Evolutionary conservation across 352 stramenopile species (phyloP).

Genomic region (Globisporangium cylindrosporum): DNA sequence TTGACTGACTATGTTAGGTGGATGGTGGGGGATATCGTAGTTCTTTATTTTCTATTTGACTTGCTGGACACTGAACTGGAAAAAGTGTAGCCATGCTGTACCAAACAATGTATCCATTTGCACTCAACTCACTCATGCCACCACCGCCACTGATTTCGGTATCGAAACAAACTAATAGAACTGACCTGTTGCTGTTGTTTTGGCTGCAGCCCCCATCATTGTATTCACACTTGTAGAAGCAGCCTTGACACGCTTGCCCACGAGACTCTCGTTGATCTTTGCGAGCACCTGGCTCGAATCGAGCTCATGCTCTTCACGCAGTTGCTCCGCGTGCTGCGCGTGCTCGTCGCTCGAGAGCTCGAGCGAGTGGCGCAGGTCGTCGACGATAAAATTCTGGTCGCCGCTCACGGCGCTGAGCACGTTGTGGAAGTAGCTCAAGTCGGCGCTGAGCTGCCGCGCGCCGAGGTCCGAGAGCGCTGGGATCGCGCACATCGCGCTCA

Average conservation of each 20-base stretch:
- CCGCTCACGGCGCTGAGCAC: slow-evolving; percentile 69
- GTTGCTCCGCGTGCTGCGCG: slow-evolving; percentile 27
- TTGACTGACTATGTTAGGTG: neutral
- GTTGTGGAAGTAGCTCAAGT: slow-evolving; percentile 81
- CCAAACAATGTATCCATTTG: slow-evolving; percentile 2
- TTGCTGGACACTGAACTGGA: neutral
- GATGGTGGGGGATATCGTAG: neutral
- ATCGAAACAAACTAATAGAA: neutral
- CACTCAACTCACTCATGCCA: neutral
- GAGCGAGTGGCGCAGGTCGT: slow-evolving; percentile 45
- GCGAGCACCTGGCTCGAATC: slow-evolving; percentile 31
- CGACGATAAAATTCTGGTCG: slow-evolving; percentile 51
- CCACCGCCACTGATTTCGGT: neutral
- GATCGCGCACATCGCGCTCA: slow-evolving; percentile 56
- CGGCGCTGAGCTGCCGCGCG: slow-evolving; percentile 54
- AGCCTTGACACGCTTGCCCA: slow-evolving; percentile 23
- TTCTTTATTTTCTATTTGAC: neutral
- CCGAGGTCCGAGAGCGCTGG: slow-evolving; percentile 56
- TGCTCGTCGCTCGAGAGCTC: slow-evolving; percentile 33
- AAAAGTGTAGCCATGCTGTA: neutral
- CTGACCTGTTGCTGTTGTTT: neutral
- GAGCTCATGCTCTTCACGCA: slow-evolving; percentile 24
- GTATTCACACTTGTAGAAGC: neutral
- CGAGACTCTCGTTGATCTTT: slow-evolving; percentile 50
- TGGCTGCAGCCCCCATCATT: neutral